Evolutionary conservation across 2,329 filamentous ascomycete species (phyloP), one percentile per base, ranked within the genome.

Genomic region (Paracoccidioides lutzii): DNA sequence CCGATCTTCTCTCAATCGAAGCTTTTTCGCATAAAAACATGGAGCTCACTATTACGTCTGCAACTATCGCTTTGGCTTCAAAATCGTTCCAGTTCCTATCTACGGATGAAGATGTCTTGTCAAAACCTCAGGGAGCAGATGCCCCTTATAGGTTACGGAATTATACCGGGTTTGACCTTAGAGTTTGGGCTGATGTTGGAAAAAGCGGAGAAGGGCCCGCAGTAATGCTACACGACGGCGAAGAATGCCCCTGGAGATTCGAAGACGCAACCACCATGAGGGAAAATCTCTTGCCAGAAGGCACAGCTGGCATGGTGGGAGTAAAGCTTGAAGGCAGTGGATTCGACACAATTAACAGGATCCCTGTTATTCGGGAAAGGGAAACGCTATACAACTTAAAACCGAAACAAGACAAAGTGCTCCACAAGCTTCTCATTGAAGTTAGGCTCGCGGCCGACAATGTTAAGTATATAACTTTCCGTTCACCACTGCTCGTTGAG

Each of bases 201-300:
- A 79, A 83, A n/a, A 84, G 85, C 54, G 81, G 84, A 44, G 79
- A 81, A 59, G 81, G 71, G 2, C 71, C 80, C n/a, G 84, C 84
- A 4, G 81, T 87, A 2, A 90, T 85, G 59, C 76, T 98, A 0
- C 81, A 81, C 56, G 94, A 98, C 65, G 94, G 93, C 7, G 82
- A 95, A 65, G 93, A 98, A 70, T 83, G 82, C 2, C 89, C 91
- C 0, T 98, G 93, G 93, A 85, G 90, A 61, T 98, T 98, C 60
- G 93, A 98, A 70, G 90, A 96, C 62, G 93, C 91, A 74, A 90
- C 90, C 61, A 93, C 93, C 64, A 95, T 96, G 79, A 87, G 93
- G 71, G 93, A 98, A 71, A 95, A 87, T 52, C 77, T 98, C 5
- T 83, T 89, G 4, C 85, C 89, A 0, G 93, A 98, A 67, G 87